Evolutionary conservation across 768 basidiomycete genomes (phyloP).

Genomic region (Phlebiopsis gigantea): DNA sequence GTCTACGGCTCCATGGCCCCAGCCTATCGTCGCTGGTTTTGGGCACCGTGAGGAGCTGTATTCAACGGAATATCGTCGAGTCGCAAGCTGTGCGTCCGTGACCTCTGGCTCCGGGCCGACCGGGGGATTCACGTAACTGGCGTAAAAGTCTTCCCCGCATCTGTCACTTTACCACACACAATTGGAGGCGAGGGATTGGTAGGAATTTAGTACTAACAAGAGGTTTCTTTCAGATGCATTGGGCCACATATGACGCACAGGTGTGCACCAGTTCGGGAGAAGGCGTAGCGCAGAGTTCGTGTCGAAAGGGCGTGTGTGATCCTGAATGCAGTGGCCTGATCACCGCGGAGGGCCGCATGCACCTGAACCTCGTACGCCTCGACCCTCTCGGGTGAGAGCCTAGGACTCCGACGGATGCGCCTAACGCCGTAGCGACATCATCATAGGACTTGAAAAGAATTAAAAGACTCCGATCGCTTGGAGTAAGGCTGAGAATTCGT

Average conservation of each 20-base stretch:
- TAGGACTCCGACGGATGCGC: not conserved
- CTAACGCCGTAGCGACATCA: not conserved
- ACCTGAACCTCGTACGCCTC: not conserved
- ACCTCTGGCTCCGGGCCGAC: not conserved
- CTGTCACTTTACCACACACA: too few species aligned
- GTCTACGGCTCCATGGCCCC: too few species aligned
- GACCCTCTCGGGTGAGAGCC: not conserved
- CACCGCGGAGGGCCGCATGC: not conserved
- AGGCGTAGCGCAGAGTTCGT: not conserved
- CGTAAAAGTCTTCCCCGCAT: too few species aligned
- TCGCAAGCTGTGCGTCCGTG: not conserved
- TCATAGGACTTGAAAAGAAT: not conserved
- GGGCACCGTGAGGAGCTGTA: too few species aligned
- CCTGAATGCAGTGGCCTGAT: not conserved
- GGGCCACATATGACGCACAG: not conserved
- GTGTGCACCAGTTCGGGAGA: not conserved
- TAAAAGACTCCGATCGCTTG: slow-evolving; percentile 2
- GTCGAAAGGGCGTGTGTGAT: not conserved
- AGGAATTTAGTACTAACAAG: too few species aligned
- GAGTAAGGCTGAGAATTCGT: not conserved
- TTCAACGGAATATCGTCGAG: not conserved
- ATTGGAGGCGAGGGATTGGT: too few species aligned
- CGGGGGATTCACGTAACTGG: not conserved
- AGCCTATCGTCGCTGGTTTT: too few species aligned
- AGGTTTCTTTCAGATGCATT: too few species aligned